Percentiles rank a stretch among this genome's conserved stretches.
These are phyloP conservation scores for Leccinum subgranulosum DNA, from an alignment of 768 basidiomycete genomes.

Conservation along the genomic window DNA sequence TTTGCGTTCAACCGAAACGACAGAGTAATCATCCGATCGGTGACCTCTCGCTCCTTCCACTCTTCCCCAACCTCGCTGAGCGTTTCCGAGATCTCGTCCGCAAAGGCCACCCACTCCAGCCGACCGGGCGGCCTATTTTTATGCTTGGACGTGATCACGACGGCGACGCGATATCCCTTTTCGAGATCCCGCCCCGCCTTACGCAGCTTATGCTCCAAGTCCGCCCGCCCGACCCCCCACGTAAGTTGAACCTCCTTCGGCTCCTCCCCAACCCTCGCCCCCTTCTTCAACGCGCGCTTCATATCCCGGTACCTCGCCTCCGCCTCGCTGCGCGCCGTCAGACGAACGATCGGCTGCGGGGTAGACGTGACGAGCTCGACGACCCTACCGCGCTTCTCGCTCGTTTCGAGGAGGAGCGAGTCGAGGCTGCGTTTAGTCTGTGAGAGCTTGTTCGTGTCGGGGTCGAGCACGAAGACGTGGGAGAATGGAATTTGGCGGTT, in stretches of 20 bases:
- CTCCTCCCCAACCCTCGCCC: slow-evolving; percentile 26
- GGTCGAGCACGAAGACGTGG: slow-evolving; percentile 47
- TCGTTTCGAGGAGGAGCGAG: slow-evolving; percentile 48
- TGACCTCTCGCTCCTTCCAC: slow-evolving; percentile 45
- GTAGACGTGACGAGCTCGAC: slow-evolving; percentile 53
- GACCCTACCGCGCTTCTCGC: slow-evolving; percentile 34
- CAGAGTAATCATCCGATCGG: slow-evolving; percentile 37
- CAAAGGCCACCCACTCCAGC: slow-evolving; percentile 42
- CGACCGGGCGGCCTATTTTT: slow-evolving; percentile 34
- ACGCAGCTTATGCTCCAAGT: slow-evolving; percentile 63
- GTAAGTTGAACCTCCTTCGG: slow-evolving; percentile 71
- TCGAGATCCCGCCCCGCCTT: slow-evolving; percentile 57
- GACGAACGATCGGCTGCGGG: slow-evolving; percentile 58
- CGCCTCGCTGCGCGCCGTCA: slow-evolving; percentile 46
- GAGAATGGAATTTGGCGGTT: slow-evolving; percentile 43
- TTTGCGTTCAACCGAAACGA: slow-evolving; percentile 34
- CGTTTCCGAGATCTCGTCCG: slow-evolving; percentile 39
- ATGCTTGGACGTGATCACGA: slow-evolving; percentile 55
- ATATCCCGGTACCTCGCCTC: slow-evolving; percentile 37
- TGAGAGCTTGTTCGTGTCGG: slow-evolving; percentile 40
- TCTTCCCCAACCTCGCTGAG: slow-evolving; percentile 53
- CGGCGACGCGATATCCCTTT: slow-evolving; percentile 54
- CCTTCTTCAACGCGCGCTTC: slow-evolving; percentile 34
- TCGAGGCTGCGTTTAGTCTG: slow-evolving; percentile 32
- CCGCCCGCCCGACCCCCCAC: slow-evolving; percentile 59